Evolutionary conservation across 2,329 filamentous ascomycete species (phyloP).

Genomic region (Meredithiella fracta): DNA sequence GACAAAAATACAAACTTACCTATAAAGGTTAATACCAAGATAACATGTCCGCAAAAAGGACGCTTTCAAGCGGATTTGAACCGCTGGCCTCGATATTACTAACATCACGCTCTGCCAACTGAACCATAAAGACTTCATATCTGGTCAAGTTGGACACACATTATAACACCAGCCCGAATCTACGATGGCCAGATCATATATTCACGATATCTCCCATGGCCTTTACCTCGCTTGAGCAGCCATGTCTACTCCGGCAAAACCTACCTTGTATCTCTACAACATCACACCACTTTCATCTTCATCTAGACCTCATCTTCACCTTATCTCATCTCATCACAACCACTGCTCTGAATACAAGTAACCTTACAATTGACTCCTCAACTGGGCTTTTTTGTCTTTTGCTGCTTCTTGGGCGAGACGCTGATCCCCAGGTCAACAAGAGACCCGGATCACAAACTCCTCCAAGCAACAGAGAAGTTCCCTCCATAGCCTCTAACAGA

Average conservation of each 20-base stretch:
- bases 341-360: slow-evolving; percentile 9
- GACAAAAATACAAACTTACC: neutral
- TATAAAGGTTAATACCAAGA: neutral
- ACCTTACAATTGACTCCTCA: slow-evolving; percentile 8
- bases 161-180: no score
- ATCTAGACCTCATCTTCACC: neutral
- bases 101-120: slow-evolving; percentile 11
- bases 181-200: no score
- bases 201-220: no score
- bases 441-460: neutral
- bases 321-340: neutral
- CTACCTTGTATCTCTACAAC: neutral
- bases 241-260: neutral
- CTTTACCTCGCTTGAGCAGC: no score
- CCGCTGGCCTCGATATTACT: slow-evolving; percentile 12
- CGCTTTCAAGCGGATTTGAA: slow-evolving; percentile 13
- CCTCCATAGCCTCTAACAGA: neutral
- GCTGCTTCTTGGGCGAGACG: neutral
- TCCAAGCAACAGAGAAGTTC: neutral
- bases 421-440: neutral
- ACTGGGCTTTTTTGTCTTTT: slow-evolving; percentile 8
- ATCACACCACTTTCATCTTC: neutral
- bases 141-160: neutral
- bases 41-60: neutral
- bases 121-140: slow-evolving; percentile 8